Base-by-base conservation (phyloP, 148 eudicot species). In the Limonium bicolor region DNA sequence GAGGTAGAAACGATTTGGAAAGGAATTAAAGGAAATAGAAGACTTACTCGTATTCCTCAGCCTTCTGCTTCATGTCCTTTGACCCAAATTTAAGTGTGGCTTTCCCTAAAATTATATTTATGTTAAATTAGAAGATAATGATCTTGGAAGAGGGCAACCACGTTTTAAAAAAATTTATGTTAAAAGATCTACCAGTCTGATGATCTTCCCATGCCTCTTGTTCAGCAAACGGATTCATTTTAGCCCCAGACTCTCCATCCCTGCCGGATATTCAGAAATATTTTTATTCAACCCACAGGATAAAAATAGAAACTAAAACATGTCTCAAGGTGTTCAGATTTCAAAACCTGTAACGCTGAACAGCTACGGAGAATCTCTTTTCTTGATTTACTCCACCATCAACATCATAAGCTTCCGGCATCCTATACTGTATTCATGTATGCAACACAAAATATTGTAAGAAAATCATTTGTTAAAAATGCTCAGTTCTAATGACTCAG, bases 81-180 rank as follows among this genome's bases (percentile, higher is more conserved):
- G 95, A 71, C 20, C 90, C 99, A 66, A 70, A 84, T 26, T 84
- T 75, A 15, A 90, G 82, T 15, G 93, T 85, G 47, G 95, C 99
- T 68, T 90, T 90, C 40, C 81, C 92, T 81, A 78, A 65, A 57
- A 4, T 55, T 25, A 29, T 29, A 50, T 36, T 48, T n/a, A 27
- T 36, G 20, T 54, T 15, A 36, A 21, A 46, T 48, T 32, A 62
- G 50, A 61, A 38, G 7, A 33, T 14, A 20, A 36, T 29, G 32
- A 16, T 3, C n/a, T n/a, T n/a, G n/a, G n/a, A 20, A 9, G 27
- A 20, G 14, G 21, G 19, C 2, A 21, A 55, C 31, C 13, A 21
- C 33, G 15, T 15, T n/a, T n/a, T 18, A 7, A 3, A 22, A 12
- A 13, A 23, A 0, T 2, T 11, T 27, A 27, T 16, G 14, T 22